Evolutionary conservation across 1,284 basidiomycete species (phyloP), one percentile per base, ranked within the genome.

Genomic region (Farysia itapuensis): DNA sequence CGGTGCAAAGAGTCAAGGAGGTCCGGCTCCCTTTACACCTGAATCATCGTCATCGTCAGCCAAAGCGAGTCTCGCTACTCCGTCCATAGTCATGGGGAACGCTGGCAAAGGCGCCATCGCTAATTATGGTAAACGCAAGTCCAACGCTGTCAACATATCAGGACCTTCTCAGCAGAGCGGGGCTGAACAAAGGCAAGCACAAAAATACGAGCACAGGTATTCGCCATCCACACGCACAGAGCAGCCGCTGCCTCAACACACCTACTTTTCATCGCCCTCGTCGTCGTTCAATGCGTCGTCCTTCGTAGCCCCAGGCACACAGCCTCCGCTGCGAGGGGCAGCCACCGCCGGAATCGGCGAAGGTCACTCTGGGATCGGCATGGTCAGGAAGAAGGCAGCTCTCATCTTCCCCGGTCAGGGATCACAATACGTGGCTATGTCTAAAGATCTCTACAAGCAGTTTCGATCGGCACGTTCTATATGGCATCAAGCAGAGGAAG

Each of bases 341-440:
- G 43, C 48, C 15, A 59, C 52, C 1, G 67, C 53, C 4, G 68
- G 60, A 2, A 39, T 57, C 5, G 63, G 59, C 0, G 43, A 58
- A 14, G 66, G 60, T 4, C 45, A 59, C 23, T 35, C 57, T 4
- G 56, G 61, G 11, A 53, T 48, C 28, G 33, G 47, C 20, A 61
- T 71, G n/a, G 43, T 50, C 12, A 54, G 50, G 19, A 74, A 72
- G 33, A 67, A 56, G 41, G 53, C 68, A 9, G 73, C 71, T 1
- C 56, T 75, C 20, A 69, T 75, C 50, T 56, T 74, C 18, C 72
- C 73, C 1, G 72, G 72, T 4, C 71, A 71, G 34, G 74, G 72
- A 5, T 73, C 70, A 1, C 71, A 73, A 45, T 75, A 75, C 46
- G 71, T 75, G 14, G 67, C 65, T 48, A 74, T 76, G 74, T 64